phyloP scores from a whole-genome alignment of 2,329 filamentous ascomycete genomes.

The Colletotrichum somersetense region DNA sequence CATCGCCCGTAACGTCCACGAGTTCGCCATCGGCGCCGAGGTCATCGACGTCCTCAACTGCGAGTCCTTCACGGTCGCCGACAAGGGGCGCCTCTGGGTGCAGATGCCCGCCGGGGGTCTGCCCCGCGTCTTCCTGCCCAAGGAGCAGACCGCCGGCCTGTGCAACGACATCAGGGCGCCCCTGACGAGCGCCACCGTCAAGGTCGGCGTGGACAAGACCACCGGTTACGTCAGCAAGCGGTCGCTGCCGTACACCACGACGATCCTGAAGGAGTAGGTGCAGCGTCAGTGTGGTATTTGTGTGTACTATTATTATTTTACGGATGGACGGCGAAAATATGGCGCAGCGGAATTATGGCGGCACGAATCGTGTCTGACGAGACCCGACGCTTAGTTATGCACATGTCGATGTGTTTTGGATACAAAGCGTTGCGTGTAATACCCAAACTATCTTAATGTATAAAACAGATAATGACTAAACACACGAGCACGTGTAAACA shows the following conservation, averaged over 20 bases:
- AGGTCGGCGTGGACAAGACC: conserved; percentile 39
- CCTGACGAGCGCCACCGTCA: conserved; percentile 27
- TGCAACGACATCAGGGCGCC: conserved; percentile 36
- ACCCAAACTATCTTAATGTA: conserved; percentile 2
- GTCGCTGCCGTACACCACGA: conserved; percentile 22
- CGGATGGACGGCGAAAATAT: background rate
- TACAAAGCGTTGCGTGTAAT: conserved; percentile 17
- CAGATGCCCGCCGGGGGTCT: conserved; percentile 39
- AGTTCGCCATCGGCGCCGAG: conserved; percentile 51
- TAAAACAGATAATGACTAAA: background rate
- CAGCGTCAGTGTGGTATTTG: too few relatives aligned
- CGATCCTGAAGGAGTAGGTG: conserved; percentile 6
- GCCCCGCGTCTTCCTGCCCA: conserved; percentile 36
- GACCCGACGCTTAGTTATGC: background rate
- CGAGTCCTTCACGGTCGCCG: conserved; percentile 39
- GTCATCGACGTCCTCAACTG: conserved; percentile 61
- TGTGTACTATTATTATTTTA: background rate
- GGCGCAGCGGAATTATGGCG: background rate
- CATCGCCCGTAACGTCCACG: conserved; percentile 50
- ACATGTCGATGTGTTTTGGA: background rate
- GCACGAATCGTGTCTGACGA: background rate
- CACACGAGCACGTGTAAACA: background rate
- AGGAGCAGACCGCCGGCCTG: conserved; percentile 36
- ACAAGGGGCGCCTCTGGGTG: conserved; percentile 36
- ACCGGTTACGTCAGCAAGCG: conserved; percentile 31